Evolutionary conservation across 176 grass and related monocot genomes (phyloP), one percentile per base, ranked within the genome.

Genomic region (Alopecurus myosuroides): DNA sequence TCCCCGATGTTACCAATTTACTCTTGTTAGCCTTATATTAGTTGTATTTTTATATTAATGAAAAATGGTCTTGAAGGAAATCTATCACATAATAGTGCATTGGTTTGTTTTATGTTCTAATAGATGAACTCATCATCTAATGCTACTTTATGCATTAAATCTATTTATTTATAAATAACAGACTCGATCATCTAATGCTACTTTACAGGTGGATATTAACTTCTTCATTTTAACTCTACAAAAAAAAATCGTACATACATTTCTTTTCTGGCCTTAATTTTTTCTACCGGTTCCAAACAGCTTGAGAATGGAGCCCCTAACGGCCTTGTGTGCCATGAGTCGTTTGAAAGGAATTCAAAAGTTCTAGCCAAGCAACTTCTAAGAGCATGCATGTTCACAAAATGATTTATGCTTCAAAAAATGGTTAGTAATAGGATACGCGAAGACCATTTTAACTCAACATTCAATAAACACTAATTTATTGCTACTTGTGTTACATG

Each of bases 351-450:
- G 30, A 28, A 44, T 56, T 55, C 84, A 13, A 74, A 81, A 64
- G 31, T 77, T 85, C 62, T 73, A 15, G 0, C 87, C 53, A 85
- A 69, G 74, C 49, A 79, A 64, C 64, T 78, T 49, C 30, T 60
- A 69, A 84, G 80, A 84, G 78, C 88, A 88, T 69, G 91, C 49
- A 92, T 30, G 84, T 88, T 57, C 77, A 37, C 39, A 60, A 39
- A 84, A 31, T 78, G 77, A 2, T 58, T 90, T 74, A 68, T 12
- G 11, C 18, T 73, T 7, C 36, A 84, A 56, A n/a, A n/a, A n/a
- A 20, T 53, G 0, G 1, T 53, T 40, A 52, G 45, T 11, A 9
- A 22, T 46, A 77, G 37, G 9, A 19, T 37, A 11, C n/a, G 65
- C 30, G 4, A 19, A 17, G n/a, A 52, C 9, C 31, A 37, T 39